Conservation (phyloP, 1,139 yeast genomes). For the Nematodospora anomalae region DNA sequence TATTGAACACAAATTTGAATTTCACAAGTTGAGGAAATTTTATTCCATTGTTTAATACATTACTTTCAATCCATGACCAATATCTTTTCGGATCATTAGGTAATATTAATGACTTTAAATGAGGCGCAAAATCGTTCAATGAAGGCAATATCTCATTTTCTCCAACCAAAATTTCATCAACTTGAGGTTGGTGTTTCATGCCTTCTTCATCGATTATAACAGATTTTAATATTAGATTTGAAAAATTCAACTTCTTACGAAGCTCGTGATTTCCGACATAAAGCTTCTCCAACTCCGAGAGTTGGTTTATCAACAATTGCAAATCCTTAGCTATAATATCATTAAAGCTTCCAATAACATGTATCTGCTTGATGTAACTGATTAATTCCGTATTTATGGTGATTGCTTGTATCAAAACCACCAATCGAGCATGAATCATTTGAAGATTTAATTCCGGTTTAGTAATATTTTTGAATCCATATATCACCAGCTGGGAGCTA, state of each 20-base stretch:
- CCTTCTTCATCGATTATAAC: slow-evolving; percentile 14
- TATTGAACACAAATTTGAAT: slow-evolving; percentile 20
- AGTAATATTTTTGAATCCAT: slow-evolving; percentile 21
- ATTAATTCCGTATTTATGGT: slow-evolving; percentile 28
- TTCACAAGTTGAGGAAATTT: slow-evolving; percentile 14
- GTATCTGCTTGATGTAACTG: slow-evolving; percentile 23
- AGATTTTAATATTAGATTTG: slow-evolving; percentile 12
- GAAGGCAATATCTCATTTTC: slow-evolving; percentile 4
- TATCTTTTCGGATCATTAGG: slow-evolving; percentile 16
- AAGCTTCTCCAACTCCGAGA: slow-evolving; percentile 15
- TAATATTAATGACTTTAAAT: slow-evolving; percentile 18
- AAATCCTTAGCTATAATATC: slow-evolving; percentile 12
- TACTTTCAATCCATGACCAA: slow-evolving; percentile 18
- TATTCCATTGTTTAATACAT: slow-evolving; percentile 8
- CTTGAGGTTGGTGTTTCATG: slow-evolving; percentile 1
- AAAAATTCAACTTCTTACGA: slow-evolving; percentile 13
- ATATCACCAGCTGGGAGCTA: slow-evolving; percentile 24
- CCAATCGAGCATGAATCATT: slow-evolving; percentile 32
- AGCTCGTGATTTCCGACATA: slow-evolving; percentile 18
- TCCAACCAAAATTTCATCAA: slow-evolving; percentile 15
- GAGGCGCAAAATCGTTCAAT: slow-evolving; percentile 4
- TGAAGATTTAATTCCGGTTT: slow-evolving; percentile 16
- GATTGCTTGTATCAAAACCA: slow-evolving; percentile 28
- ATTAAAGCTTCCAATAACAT: slow-evolving; percentile 19
- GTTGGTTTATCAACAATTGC: slow-evolving; percentile 11